Base-by-base conservation (phyloP, 2,329 filamentous ascomycete genomes). In the Zasmidium angulare region DNA sequence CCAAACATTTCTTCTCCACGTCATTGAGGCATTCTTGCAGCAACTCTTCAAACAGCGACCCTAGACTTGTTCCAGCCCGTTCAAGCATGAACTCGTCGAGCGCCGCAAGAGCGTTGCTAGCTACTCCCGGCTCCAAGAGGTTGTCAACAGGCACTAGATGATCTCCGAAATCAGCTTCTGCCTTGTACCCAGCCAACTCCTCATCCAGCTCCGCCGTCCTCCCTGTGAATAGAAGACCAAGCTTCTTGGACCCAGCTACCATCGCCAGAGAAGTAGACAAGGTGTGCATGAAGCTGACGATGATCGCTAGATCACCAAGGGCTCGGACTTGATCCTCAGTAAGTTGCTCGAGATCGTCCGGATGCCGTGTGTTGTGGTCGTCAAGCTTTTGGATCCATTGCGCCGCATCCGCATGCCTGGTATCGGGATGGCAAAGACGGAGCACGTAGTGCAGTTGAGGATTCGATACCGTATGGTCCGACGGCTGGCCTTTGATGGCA, bases 341-440 rank as follows among this genome's bases (percentile, higher is more conserved):
- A 20, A 63, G 58, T 49, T 54, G 53, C 53, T 55, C n/a, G 17
- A 48, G 46, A 56, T 65, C 63, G 12, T 59, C 55, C 12, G 53
- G 19, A 31, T 58, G 52, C 2, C 40, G 58, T 46, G 58, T 49
- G 40, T 63, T 51, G 48, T 65, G 60, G 22, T 63, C 55, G 47
- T 63, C 61, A 24, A 65, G 50, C 54, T 61, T 63, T 21, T 63
- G 60, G 9, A 60, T 62, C 62, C 62, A 64, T 24, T 62, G 26
- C 12, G 26, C 49, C 11, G 60, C 60, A 29, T 47, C 46, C 3
- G 20, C 50, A 46, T 51, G 50, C 17, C 24, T 51, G 22, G 57
- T 64, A 17, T 64, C 60, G 21, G 56, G 54, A 36, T 63, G 58
- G 22, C 58, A 61, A 19, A 61, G 56, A 48, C 49, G 53, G 21